Evolutionary conservation across 345 rosid species (phyloP), one percentile per base, ranked within the genome.

Genomic region (Isatis tinctoria): DNA sequence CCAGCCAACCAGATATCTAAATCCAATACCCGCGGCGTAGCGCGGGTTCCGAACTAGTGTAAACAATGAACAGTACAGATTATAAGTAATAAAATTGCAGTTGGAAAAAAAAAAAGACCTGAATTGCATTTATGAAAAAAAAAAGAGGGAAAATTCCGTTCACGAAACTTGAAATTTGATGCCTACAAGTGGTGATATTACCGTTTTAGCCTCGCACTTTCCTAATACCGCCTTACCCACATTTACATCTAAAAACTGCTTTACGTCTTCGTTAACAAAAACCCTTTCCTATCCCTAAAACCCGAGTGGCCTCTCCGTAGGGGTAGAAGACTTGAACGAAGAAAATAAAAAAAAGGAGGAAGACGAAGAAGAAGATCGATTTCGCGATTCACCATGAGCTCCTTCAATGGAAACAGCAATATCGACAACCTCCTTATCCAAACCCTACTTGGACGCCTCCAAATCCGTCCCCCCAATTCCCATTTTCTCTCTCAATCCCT

Each of bases 361-460:
- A 6, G 67, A 48, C 0, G 51, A 61, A 14, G 30, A 49, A 24
- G 37, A 54, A 32, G 71, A 70, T 39, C 62, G 51, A 44, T 32
- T 40, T 30, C 63, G 30, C 10, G 13, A 60, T 13, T 59, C 58
- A 71, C 44, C 60, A 91, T 91, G 95, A 83, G 83, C 70, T 88
- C 91, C 65, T 83, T 87, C 79, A 77, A 80, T 67, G 79, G 78
- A 79, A 77, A 82, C 73, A 33, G 83, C 77, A 82, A 81, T 61
- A 83, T 92, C 73, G 97, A 95, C 81, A 87, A 82, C 56, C 91
- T 87, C 58, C 67, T 92, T 5, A 85, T 92, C 79, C 96, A 85
- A 79, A 81, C 91, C 81, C 81, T 95, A 26, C 85, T 95, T 77
- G 90, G 90, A 43, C 90, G 97, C 33, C 98, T 95, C 79, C 99